phyloP scores from a whole-genome alignment of 306 rosid species.

The Biancaea sappan region DNA sequence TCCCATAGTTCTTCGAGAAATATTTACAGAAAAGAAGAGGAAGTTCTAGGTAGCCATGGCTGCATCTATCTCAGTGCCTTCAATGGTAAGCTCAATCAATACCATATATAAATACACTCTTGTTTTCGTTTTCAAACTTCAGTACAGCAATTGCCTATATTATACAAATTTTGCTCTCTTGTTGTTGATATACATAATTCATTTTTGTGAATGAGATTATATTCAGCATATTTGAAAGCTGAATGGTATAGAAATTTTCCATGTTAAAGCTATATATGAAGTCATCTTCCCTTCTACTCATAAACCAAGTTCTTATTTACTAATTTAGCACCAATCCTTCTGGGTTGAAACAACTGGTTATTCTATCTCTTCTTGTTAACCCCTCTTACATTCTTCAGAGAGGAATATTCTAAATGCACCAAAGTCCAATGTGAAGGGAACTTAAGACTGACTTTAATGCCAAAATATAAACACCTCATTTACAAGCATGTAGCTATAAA shows the following conservation, averaged over 20 bases:
- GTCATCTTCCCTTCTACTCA: too few relatives aligned
- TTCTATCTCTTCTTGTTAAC: too few relatives aligned
- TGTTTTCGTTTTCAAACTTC: background rate
- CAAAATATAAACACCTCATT: too few relatives aligned
- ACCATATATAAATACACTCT: background rate
- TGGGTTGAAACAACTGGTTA: too few relatives aligned
- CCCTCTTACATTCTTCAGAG: too few relatives aligned
- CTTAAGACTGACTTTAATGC: too few relatives aligned
- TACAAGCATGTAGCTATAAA: too few relatives aligned
- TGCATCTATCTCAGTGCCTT: conserved; percentile 79
- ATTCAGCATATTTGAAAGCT: background rate
- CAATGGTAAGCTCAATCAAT: conserved; percentile 57
- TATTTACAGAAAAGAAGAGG: background rate
- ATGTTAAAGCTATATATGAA: too few relatives aligned
- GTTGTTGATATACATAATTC: background rate
- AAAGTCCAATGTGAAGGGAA: too few relatives aligned
- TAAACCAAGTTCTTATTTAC: too few relatives aligned
- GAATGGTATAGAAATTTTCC: background rate
- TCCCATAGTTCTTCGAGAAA: conserved; percentile 38
- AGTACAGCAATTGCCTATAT: background rate
- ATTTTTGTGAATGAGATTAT: background rate
- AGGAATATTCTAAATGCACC: too few relatives aligned
- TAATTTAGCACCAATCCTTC: too few relatives aligned
- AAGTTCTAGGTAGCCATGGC: conserved; percentile 73
- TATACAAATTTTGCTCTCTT: background rate